phyloP scores from a whole-genome alignment of 78 protist species.

The Tieghemostelium lacteum region DNA sequence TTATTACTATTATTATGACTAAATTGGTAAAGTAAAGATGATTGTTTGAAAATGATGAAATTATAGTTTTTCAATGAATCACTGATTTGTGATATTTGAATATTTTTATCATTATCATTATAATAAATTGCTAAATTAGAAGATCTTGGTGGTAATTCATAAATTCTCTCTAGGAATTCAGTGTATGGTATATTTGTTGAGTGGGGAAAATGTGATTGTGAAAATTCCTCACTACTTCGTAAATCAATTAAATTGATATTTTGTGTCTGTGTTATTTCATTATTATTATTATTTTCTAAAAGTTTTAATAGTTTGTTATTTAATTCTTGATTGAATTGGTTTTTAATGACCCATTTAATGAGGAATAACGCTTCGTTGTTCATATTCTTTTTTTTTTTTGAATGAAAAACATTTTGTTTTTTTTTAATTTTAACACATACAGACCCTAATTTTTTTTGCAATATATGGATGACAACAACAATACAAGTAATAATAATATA shows the following conservation, averaged over 20 bases:
- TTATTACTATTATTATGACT: neutral
- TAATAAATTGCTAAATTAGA: neutral
- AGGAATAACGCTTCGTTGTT: neutral
- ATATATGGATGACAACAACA: too few relatives aligned
- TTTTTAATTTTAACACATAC: too few relatives aligned
- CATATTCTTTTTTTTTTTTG: neutral
- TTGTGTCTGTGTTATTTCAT: neutral
- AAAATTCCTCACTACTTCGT: neutral
- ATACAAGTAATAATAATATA: neutral
- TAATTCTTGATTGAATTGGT: neutral
- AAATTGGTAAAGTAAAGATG: neutral
- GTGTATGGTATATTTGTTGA: conserved; percentile 38
- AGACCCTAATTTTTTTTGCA: too few relatives aligned
- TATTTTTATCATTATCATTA: neutral
- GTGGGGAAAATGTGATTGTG: neutral
- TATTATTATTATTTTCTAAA: too few relatives aligned
- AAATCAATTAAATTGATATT: conserved; percentile 8
- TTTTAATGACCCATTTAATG: neutral
- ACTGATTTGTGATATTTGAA: neutral
- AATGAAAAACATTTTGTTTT: neutral
- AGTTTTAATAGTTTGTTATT: too few relatives aligned
- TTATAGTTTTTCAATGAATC: neutral
- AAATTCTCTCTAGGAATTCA: conserved; percentile 32
- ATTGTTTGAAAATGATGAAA: neutral
- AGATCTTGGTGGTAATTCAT: conserved; percentile 70